Evolutionary conservation across 169 alveolate genomes (phyloP).

Genomic region (Plasmodium knowlesi): DNA sequence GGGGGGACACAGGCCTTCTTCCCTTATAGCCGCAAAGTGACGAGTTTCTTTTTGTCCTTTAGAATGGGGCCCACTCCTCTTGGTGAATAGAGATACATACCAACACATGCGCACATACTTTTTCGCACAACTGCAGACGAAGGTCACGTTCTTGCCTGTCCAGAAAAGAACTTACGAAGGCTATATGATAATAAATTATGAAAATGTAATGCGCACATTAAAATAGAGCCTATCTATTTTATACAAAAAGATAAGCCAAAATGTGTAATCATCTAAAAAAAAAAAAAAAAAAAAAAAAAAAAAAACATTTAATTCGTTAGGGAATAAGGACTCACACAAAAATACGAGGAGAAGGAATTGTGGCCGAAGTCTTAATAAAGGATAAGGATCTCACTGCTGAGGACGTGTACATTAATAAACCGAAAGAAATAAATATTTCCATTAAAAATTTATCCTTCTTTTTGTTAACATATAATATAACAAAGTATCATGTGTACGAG

Average conservation of each 20-base stretch:
- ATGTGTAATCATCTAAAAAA: neutral
- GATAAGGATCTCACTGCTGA: conserved; percentile 40
- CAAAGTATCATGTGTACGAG: conserved; percentile 58
- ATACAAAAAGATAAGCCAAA: neutral
- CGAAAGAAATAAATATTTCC: conserved; percentile 38
- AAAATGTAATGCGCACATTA: conserved; percentile 26
- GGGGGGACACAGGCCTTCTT: neutral
- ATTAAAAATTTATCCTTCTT: conserved; percentile 55
- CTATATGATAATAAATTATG: conserved; percentile 59
- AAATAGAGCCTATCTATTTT: neutral
- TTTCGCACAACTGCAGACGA: neutral
- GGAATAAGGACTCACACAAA: conserved; percentile 62
- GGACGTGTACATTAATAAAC: conserved; percentile 33
- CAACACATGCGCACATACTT: neutral
- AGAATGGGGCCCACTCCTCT: neutral
- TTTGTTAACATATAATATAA: conserved; percentile 35
- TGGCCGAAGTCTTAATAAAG: conserved; percentile 60
- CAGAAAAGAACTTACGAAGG: conserved; percentile 46
- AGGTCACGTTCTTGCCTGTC: conserved; percentile 41
- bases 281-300: neutral
- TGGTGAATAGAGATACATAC: neutral
- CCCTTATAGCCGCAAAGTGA: neutral
- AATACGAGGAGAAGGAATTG: conserved; percentile 48
- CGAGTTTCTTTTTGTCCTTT: neutral
- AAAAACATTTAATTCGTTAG: conserved; percentile 20